phyloP scores from a whole-genome alignment of 106 monocot genomes.

The Phalaenopsis aphrodite region DNA sequence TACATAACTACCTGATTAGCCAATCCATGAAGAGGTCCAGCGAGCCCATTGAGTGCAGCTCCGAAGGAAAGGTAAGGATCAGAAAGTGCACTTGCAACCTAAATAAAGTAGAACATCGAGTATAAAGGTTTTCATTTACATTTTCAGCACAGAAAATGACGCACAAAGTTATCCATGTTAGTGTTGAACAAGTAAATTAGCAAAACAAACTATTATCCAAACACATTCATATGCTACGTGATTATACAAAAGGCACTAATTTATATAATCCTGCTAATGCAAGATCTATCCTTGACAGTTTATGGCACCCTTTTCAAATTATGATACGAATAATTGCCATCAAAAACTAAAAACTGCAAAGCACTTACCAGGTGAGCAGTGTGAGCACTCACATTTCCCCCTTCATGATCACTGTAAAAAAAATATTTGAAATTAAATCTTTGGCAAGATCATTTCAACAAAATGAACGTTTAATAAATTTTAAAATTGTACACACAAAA shows the following conservation, averaged over 20 bases:
- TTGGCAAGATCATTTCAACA: background rate
- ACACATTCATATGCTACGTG: background rate
- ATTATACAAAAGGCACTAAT: background rate
- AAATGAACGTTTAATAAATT: background rate
- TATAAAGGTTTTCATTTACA: background rate
- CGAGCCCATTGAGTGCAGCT: constrained; percentile 94
- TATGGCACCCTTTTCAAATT: background rate
- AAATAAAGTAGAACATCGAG: constrained; percentile 8
- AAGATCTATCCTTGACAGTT: background rate
- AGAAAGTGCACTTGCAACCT: constrained; percentile 98
- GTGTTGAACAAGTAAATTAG: background rate
- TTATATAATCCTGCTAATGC: background rate
- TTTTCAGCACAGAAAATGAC: background rate
- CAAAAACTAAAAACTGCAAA: background rate
- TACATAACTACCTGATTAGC: constrained; percentile 78
- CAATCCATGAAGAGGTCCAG: constrained; percentile 96
- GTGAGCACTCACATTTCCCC: constrained; percentile 98
- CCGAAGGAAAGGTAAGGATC: constrained; percentile 96
- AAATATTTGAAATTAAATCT: constrained; percentile 14
- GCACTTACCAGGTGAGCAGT: constrained; percentile 90
- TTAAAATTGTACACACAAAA: background rate
- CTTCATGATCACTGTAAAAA: constrained; percentile 88
- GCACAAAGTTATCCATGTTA: background rate
- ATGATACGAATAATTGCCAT: background rate
- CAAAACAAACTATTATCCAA: background rate